Base-by-base conservation (phyloP, 768 basidiomycete genomes). In the Trametopsis cervina region DNA sequence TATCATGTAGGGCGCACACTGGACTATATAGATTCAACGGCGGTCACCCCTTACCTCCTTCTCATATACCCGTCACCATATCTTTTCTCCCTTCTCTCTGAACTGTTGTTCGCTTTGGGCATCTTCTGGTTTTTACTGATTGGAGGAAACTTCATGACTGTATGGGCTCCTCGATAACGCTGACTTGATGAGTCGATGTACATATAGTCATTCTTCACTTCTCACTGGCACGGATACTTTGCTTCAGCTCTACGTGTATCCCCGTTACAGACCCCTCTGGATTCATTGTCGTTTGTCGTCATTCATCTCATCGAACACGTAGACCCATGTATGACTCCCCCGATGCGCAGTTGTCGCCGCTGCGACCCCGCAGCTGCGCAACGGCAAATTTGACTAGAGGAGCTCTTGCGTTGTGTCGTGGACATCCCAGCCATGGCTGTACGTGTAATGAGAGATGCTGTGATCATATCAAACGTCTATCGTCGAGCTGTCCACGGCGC, bases 1-100 rank as follows among this genome's bases (percentile, higher is more conserved):
- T 67, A 78, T 89, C 73, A 76, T 89, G 80, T 89, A 82, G 82
- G 81, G 73, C 71, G 69, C 75, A 74, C 66, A 71, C 69, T 70
- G 74, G 77, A 79, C 77, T 74, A 70, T 73, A 78, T 87, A 83
- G 82, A 83, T 73, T 77, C 74, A 61, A 75, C 70, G 54, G 57
- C 43, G 54, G 57, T 58, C 54, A 54, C 69, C 62, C 61, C 76
- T 83, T 81, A 77, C 79, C 80, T 79, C 72, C 60, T 81, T 63
- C 76, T 74, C 76, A 87, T 83, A 88, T 87, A 88, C 85, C 85
- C 83, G 71, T 46, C 55, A 29, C 70, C 69, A 69, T 68, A 59
- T 57, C 63, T 67, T 68, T 61, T 57, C 59, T 33, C 15, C 29
- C 50, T 62, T 60, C 49, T 53, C 57, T 60, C 51, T 54, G 55